Evolutionary conservation across 106 monocot genomes (phyloP).

Genomic region (Allium fistulosum): DNA sequence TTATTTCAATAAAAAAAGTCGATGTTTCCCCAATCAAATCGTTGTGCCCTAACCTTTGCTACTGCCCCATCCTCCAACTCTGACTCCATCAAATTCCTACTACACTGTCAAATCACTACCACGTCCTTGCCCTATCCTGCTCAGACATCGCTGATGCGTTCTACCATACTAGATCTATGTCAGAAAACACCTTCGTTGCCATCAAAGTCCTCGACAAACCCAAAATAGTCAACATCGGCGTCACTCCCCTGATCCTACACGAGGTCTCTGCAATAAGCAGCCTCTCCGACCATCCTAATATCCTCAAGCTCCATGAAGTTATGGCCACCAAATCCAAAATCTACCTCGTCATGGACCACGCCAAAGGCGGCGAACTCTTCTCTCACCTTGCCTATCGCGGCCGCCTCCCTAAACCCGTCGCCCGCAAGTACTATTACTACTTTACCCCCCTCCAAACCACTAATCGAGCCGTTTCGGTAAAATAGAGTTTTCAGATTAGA

Average conservation of each 20-base stretch:
- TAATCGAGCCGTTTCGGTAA: neutral
- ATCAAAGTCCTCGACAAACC: slow-evolving; percentile 24
- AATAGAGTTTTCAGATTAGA: no score
- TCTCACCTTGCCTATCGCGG: slow-evolving; percentile 14
- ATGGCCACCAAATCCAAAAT: slow-evolving; percentile 44
- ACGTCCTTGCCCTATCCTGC: no score
- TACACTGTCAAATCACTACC: no score
- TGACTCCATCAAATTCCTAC: no score
- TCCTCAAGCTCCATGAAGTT: slow-evolving; percentile 38
- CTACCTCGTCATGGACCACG: slow-evolving; percentile 47
- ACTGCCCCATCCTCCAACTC: no score
- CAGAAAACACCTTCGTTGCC: slow-evolving; percentile 12
- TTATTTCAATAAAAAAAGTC: no score
- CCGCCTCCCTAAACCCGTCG: slow-evolving; percentile 23
- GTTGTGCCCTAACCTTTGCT: no score
- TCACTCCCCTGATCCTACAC: slow-evolving; percentile 17
- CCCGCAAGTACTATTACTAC: slow-evolving; percentile 49
- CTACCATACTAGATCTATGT: slow-evolving; percentile 11
- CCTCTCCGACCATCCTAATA: slow-evolving; percentile 40
- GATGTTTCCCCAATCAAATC: no score
- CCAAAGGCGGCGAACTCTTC: slow-evolving; percentile 33
- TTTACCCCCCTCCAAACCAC: slow-evolving; percentile 66
- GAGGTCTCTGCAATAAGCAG: slow-evolving; percentile 44
- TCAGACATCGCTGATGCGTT: no score
- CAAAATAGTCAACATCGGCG: slow-evolving; percentile 1